Conservation (phyloP, 257 asterid species). For the Solanum chmielewskii region DNA sequence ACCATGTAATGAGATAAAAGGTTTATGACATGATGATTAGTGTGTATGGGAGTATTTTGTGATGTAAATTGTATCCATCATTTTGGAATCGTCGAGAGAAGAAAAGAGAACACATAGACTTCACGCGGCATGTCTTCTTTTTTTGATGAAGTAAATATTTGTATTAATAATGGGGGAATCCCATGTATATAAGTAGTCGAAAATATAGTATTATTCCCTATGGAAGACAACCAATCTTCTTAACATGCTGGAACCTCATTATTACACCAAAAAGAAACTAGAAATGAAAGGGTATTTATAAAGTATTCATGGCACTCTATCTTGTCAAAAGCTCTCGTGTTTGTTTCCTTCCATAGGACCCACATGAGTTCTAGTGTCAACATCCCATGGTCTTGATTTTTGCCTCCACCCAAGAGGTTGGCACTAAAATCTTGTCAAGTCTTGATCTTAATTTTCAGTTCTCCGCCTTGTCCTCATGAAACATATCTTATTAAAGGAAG, state of each 20-base stretch:
- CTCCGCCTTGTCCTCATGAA: background rate
- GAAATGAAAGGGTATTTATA: background rate
- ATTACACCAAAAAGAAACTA: background rate
- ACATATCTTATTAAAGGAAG: background rate
- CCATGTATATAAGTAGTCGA: background rate
- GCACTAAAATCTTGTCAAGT: background rate
- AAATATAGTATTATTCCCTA: background rate
- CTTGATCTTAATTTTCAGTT: background rate
- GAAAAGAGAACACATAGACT: background rate
- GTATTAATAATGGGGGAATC: background rate
- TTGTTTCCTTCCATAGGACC: background rate
- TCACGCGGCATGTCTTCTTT: background rate
- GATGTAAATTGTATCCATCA: background rate
- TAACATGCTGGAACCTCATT: background rate
- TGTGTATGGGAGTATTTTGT: background rate
- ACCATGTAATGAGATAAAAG: background rate
- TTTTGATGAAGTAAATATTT: background rate
- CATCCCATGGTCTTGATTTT: background rate
- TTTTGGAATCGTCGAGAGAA: background rate
- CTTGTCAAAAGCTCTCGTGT: background rate
- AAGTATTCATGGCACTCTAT: background rate
- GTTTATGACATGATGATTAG: background rate
- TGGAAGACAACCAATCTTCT: background rate
- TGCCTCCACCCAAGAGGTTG: background rate
- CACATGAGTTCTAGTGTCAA: background rate